A percentile compares a stretch with the other conserved stretches of the same genome.
Conservation (phyloP, 1,139 yeast genomes). For the Taphrina betulina region DNA sequence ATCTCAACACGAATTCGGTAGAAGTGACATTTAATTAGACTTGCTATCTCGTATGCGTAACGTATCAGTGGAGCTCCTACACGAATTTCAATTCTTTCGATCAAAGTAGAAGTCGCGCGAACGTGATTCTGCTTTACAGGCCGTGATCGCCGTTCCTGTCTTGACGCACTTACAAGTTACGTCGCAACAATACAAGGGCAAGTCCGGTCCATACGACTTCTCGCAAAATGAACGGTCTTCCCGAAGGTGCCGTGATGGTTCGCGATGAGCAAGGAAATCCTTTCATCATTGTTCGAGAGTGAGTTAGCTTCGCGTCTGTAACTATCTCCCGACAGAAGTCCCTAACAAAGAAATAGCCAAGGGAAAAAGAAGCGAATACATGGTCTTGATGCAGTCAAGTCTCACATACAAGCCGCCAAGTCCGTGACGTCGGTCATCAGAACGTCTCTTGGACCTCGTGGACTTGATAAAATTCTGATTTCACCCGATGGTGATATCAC, state of each 20-base stretch:
- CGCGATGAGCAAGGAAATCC: conserved; percentile 97
- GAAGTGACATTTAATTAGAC: too few relatives aligned
- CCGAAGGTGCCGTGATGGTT: conserved; percentile 29
- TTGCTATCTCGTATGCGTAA: too few relatives aligned
- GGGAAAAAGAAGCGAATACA: conserved; percentile 84
- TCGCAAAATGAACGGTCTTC: conserved; percentile 25
- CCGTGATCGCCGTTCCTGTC: too few relatives aligned
- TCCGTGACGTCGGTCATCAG: conserved; percentile 90
- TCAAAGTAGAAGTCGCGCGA: too few relatives aligned
- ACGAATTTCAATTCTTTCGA: too few relatives aligned
- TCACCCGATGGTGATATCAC: conserved; percentile 96
- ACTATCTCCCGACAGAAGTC: background rate
- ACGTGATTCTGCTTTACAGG: too few relatives aligned
- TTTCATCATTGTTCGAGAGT: conserved; percentile 89
- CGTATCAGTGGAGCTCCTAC: too few relatives aligned
- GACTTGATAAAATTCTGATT: conserved; percentile 92
- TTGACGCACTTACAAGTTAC: too few relatives aligned
- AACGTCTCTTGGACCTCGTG: conserved; percentile 90
- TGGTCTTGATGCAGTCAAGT: conserved; percentile 89
- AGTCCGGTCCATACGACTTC: too few relatives aligned
- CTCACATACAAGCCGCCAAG: conserved; percentile 90
- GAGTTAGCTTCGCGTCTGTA: conserved; percentile 31
- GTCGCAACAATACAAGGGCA: too few relatives aligned
- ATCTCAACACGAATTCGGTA: too few relatives aligned
- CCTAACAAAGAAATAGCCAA: conserved; percentile 49